Base-by-base conservation (phyloP, 2,329 filamentous ascomycete species). In the Fusarium concolor region DNA sequence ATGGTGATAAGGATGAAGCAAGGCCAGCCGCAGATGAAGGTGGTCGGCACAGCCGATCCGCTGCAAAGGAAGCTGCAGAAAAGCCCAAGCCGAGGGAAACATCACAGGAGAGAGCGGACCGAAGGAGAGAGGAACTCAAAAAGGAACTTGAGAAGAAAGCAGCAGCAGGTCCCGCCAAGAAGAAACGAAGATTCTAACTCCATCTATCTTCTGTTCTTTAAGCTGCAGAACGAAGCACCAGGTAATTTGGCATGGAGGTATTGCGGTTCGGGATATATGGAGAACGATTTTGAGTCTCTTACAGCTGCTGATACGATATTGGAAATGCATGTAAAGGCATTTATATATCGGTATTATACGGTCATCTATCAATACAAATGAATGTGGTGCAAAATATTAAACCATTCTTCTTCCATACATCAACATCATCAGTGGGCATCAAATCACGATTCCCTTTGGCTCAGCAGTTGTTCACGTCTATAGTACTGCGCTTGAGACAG, bases 171-270 rank as follows among this genome's bases (percentile, higher is more conserved):
- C 86, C 86, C 6, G 79, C 78, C 9, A 86, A 83, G 75, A 88
- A 88, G 79, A 88, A 86, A 76, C 79, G 86, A 42, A 84, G 80
- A 50, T 88, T 88, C 63, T 88, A 73, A 29, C 12, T 20, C 35
- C 14, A 17, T 45, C 20, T 24, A 6, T 26, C 24, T 17, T 7
- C 31, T 41, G 6, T 15, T 14, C 10, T 18, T 24, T 17, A 8
- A 17, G 28, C 31, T 37, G 6, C 31, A 29, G 38, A n/a, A 6
- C 24, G 31, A 18, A 26, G 14, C 10, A n/a, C 15, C 11, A 12
- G 12, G 6, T n/a, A 12, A 31, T 20, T 24, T 8, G 20, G 28
- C 31, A 20, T 22, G 20, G 26, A 28, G 17, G 29, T 47, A 28
- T 39, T 15, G 20, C 11, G 10, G 37, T 26, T 18, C 18, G 8